These are phyloP conservation scores for Artomyces pyxidatus DNA, from an alignment of 768 basidiomycete species.

Conservation along the genomic window DNA sequence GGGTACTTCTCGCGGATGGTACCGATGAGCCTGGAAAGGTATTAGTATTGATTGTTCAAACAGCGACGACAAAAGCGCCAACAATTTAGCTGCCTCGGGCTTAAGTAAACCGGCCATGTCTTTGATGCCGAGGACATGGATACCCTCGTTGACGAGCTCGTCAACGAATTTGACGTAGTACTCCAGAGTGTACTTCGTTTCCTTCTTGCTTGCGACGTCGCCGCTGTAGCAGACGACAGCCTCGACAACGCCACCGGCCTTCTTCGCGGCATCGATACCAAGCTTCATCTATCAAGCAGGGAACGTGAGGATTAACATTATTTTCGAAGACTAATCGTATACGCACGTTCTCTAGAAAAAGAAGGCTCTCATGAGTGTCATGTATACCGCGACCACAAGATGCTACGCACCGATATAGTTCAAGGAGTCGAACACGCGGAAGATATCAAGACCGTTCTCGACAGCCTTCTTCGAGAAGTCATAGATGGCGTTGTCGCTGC, in stretches of 20 bases:
- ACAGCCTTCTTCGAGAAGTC: slow-evolving; percentile 99
- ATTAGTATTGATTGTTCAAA: slow-evolving; percentile 1
- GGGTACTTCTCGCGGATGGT: slow-evolving; percentile 95
- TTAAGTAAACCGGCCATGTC: slow-evolving; percentile 98
- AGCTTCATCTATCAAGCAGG: slow-evolving; percentile 67
- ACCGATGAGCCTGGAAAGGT: slow-evolving; percentile 63
- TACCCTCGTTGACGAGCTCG: slow-evolving; percentile 87
- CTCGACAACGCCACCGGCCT: slow-evolving; percentile 97
- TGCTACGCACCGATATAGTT: slow-evolving; percentile 84
- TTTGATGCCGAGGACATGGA: slow-evolving; percentile 96
- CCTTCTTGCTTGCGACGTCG: slow-evolving; percentile 89
- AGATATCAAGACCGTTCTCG: slow-evolving; percentile 99
- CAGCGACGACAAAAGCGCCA: slow-evolving; percentile 20
- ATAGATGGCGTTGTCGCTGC: slow-evolving; percentile 95
- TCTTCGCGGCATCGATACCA: slow-evolving; percentile 99
- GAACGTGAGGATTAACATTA: slow-evolving; percentile 11
- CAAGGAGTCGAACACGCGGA: slow-evolving; percentile 98
- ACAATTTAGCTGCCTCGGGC: slow-evolving; percentile 90
- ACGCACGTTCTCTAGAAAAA: slow-evolving; percentile 59
- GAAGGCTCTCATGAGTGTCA: too few species aligned
- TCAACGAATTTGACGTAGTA: slow-evolving; percentile 97
- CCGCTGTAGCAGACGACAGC: slow-evolving; percentile 98
- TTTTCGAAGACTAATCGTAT: neutral
- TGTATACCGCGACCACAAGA: slow-evolving; percentile 2
- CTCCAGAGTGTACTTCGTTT: slow-evolving; percentile 93